Evolutionary conservation across 108 stramenopile species (phyloP), one percentile per base, ranked within the genome.

Genomic region (Fragilaria crotonensis): DNA sequence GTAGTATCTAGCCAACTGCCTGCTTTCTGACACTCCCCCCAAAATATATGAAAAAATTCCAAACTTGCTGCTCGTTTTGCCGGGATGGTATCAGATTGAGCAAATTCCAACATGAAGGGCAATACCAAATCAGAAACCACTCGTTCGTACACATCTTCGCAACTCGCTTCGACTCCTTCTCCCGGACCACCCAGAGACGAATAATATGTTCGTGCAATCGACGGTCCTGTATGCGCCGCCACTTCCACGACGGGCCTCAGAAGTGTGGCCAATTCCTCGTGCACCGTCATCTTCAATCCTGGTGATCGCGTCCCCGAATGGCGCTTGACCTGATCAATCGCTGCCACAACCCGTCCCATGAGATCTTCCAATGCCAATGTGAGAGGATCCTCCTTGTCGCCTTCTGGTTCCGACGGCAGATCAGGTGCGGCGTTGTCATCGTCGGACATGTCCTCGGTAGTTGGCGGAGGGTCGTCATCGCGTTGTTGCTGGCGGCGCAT

Each of bases 181-280:
- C 3, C 45, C 2, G 45, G 26, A 17, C 63, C 64, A 47, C 66
- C 72, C 20, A 56, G 54, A 23, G 68, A 71, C n/a, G 57, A 62
- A 36, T 78, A 81, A 60, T 87, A 87, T 3, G 80, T 75, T 45
- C 90, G 66, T 23, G 83, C 90, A 41, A 82, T 63, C 4, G 77
- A 71, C 0, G 90, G 90, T 25, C 78, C 87, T 28, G 85, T 77
- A 61, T 92, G 90, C 4, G 87, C 78, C 5, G 90, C 78, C 25
- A 84, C 73, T 59, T 92, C 90, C 44, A 92, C 61, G 0, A 88
- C 83, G 18, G 87, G 87, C 28, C 80, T 80, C 25, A 92, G 48
- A 5, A 92, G 19, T n/a, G 56, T 56, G 2, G 71, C 71, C 30
- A 92, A 55, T 60, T 92, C 87, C 45, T 84, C 83, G 62, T 84